Evolutionary conservation across 2,329 filamentous ascomycete species (phyloP).

Genomic region (Mycocentrospora acerina): DNA sequence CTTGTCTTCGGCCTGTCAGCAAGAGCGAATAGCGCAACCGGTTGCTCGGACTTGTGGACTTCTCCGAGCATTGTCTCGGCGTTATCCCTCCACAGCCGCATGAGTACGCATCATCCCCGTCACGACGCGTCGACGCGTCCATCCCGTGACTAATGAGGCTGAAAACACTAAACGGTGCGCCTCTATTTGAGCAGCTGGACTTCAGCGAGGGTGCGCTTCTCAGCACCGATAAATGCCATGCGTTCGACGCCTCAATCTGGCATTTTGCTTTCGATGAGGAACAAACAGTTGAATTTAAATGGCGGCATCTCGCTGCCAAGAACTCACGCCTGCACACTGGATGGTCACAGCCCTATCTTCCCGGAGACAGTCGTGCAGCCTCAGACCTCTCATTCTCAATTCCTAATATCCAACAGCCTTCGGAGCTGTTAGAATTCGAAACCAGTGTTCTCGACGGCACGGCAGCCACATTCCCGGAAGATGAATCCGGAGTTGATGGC

Average conservation of each 20-base stretch:
- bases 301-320: slow-evolving; percentile 26
- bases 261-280: not conserved
- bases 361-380: slow-evolving; percentile 6
- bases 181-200: slow-evolving; percentile 53
- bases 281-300: slow-evolving; percentile 23
- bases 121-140: slow-evolving; percentile 5
- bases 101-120: not conserved
- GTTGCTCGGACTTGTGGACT: slow-evolving; percentile 5
- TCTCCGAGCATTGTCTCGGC: slow-evolving; percentile 7
- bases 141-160: slow-evolving; percentile 40
- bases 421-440: slow-evolving; percentile 16
- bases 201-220: slow-evolving; percentile 59
- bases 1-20: too few relatives aligned
- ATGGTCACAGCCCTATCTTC: slow-evolving; percentile 37
- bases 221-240: slow-evolving; percentile 49
- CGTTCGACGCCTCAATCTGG: slow-evolving; percentile 26
- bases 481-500: slow-evolving; percentile 15
- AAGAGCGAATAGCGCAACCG: too few relatives aligned
- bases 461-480: slow-evolving; percentile 20
- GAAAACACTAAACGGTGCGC: slow-evolving; percentile 62
- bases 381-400: slow-evolving; percentile 16
- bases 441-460: slow-evolving; percentile 30
- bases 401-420: slow-evolving; percentile 13
- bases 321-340: slow-evolving; percentile 25
- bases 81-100: not conserved